Percentiles rank a stretch among this genome's conserved stretches.
phyloP scores from a whole-genome alignment of 371 early-diverging fungal species.

The Fennellomyces sp. region DNA sequence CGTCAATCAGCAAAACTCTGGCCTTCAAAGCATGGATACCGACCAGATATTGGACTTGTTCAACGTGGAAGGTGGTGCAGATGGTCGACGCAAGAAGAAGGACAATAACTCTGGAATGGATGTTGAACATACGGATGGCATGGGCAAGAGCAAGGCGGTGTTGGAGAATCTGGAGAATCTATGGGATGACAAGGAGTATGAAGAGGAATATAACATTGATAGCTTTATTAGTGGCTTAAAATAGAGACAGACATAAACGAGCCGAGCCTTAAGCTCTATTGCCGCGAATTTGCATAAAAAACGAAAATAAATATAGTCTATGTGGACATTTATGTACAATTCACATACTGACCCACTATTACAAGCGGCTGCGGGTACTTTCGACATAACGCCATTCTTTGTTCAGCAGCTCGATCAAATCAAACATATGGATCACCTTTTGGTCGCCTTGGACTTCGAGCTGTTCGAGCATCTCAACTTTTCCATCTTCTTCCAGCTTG shows the following conservation, averaged over 20 bases:
- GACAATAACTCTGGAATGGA: slow-evolving; percentile 23
- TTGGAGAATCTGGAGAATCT: slow-evolving; percentile 85
- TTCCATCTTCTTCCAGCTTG: slow-evolving; percentile 20
- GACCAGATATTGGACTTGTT: slow-evolving; percentile 95
- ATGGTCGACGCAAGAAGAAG: slow-evolving; percentile 35
- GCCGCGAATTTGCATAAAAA: background rate
- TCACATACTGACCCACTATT: too few species aligned
- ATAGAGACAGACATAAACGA: slow-evolving; percentile 20
- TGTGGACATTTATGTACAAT: background rate
- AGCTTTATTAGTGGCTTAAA: slow-evolving; percentile 77
- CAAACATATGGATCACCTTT: background rate
- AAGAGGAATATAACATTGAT: slow-evolving; percentile 86
- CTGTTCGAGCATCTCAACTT: background rate
- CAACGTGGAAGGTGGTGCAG: slow-evolving; percentile 56
- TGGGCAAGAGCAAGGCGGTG: slow-evolving; percentile 71
- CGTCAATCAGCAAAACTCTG: slow-evolving; percentile 97
- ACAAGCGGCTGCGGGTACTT: background rate
- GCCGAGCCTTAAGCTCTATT: background rate
- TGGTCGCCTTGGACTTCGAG: background rate
- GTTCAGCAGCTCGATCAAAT: background rate
- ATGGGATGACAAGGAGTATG: slow-evolving; percentile 96
- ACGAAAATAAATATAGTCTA: background rate
- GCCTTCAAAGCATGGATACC: slow-evolving; percentile 92
- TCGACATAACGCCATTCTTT: slow-evolving; percentile 4
- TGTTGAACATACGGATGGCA: slow-evolving; percentile 16